Evolutionary conservation across 1,284 basidiomycete species (phyloP).

Genomic region (Melampsora abietis-canadensis): DNA sequence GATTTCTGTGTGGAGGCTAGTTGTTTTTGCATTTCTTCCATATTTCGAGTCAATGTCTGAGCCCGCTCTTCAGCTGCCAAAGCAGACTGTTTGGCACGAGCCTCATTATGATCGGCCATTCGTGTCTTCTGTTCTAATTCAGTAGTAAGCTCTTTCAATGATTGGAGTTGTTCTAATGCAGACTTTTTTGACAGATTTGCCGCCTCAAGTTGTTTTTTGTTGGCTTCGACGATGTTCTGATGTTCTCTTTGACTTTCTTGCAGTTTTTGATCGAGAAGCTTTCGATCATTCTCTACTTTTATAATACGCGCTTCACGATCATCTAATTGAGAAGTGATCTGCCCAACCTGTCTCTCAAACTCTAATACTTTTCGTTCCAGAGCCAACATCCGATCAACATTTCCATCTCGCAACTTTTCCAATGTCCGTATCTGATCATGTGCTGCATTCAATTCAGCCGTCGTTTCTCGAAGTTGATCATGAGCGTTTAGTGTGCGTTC

Average conservation of each 20-base stretch:
- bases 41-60: constrained; percentile 14
- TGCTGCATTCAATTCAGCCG: constrained; percentile 10
- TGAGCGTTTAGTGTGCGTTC: constrained; percentile 29
- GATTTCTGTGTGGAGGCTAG: background rate
- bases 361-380: constrained; percentile 31
- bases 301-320: constrained; percentile 31
- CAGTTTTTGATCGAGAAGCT: constrained; percentile 26
- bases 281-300: constrained; percentile 32
- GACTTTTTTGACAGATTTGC: background rate
- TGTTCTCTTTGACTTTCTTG: constrained; percentile 16
- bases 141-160: constrained; percentile 17
- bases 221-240: background rate
- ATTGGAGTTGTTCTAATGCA: constrained; percentile 5
- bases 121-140: constrained; percentile 20
- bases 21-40: constrained; percentile 5
- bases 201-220: constrained; percentile 11
- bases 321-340: constrained; percentile 17
- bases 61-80: constrained; percentile 8
- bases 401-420: constrained; percentile 5
- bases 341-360: constrained; percentile 19
- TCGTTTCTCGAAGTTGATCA: constrained; percentile 18
- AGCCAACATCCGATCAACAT: constrained; percentile 13
- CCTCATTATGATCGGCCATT: constrained; percentile 26
- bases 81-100: constrained; percentile 22
- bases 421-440: constrained; percentile 18